phyloP scores from a whole-genome alignment of 1,284 basidiomycete genomes.

The Bondarzewia mesenterica region DNA sequence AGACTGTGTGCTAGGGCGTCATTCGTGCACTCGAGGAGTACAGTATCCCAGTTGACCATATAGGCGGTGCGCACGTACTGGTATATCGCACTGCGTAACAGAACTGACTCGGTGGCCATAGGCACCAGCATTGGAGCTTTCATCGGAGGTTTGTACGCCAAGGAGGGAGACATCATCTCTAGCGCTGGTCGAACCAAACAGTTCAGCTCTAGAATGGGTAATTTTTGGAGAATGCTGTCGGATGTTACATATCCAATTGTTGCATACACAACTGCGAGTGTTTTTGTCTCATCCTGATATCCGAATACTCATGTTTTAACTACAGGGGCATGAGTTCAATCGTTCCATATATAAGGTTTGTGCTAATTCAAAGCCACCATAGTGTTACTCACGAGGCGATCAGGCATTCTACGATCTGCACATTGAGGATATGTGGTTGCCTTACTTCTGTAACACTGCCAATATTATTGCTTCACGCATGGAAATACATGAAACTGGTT shows the following conservation, averaged over 20 bases:
- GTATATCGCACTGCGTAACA: slow-evolving; percentile 11
- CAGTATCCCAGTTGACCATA: slow-evolving; percentile 89
- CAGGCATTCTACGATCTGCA: slow-evolving; percentile 88
- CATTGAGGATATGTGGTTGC: slow-evolving; percentile 99
- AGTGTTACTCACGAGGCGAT: neutral
- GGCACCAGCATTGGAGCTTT: slow-evolving; percentile 89
- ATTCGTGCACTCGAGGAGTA: slow-evolving; percentile 89
- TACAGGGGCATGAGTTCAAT: slow-evolving; percentile 86
- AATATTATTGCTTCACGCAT: slow-evolving; percentile 96
- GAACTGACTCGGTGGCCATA: slow-evolving; percentile 16
- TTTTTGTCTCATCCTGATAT: slow-evolving; percentile 16
- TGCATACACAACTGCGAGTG: slow-evolving; percentile 90
- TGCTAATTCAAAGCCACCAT: neutral
- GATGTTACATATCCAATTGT: slow-evolving; percentile 97
- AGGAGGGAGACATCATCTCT: slow-evolving; percentile 87
- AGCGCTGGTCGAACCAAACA: slow-evolving; percentile 84
- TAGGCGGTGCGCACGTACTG: slow-evolving; percentile 51
- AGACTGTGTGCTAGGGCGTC: slow-evolving; percentile 80
- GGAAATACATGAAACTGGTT: slow-evolving; percentile 96
- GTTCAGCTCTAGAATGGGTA: slow-evolving; percentile 88
- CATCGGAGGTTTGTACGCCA: slow-evolving; percentile 94
- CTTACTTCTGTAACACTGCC: slow-evolving; percentile 98
- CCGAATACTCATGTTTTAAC: slow-evolving; percentile 8
- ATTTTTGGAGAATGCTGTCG: slow-evolving; percentile 90
- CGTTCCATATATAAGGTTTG: slow-evolving; percentile 73